Evolutionary conservation across 805 yeast genomes (phyloP).

Genomic region (Starmerella ratchasimensis): DNA sequence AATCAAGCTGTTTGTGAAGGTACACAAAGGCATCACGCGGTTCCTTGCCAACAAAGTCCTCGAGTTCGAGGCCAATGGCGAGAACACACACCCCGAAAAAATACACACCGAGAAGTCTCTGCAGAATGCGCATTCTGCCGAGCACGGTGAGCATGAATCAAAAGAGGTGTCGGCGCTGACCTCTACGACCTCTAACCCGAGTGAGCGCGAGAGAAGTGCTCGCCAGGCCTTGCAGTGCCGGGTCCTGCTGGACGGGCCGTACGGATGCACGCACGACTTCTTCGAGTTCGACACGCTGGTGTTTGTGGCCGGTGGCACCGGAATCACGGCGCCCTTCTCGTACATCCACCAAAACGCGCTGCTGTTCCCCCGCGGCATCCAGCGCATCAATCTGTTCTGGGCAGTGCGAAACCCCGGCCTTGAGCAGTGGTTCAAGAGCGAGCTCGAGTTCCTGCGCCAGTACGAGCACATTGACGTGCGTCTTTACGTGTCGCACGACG

Average conservation of each 20-base stretch:
- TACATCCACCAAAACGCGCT: slow-evolving; percentile 19
- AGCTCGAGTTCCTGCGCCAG: slow-evolving; percentile 27
- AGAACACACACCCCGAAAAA: no score
- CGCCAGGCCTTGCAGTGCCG: no score
- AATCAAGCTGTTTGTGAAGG: slow-evolving; percentile 17
- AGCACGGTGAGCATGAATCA: slow-evolving; percentile 9
- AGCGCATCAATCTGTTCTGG: slow-evolving; percentile 10
- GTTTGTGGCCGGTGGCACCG: slow-evolving; percentile 60
- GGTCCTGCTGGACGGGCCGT: slow-evolving; percentile 51
- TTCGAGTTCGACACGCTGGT: slow-evolving; percentile 40
- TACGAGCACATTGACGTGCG: slow-evolving; percentile 8
- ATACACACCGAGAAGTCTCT: neutral
- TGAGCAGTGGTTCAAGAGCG: slow-evolving; percentile 33
- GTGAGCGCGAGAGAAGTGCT: no score
- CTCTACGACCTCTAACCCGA: no score
- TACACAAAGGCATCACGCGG: slow-evolving; percentile 46
- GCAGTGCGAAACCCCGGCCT: slow-evolving; percentile 6
- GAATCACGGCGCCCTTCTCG: slow-evolving; percentile 39
- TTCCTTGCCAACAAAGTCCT: slow-evolving; percentile 2
- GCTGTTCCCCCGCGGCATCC: slow-evolving; percentile 26
- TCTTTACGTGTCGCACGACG: slow-evolving; percentile 5
- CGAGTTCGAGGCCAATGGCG: neutral
- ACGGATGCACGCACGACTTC: slow-evolving; percentile 41
- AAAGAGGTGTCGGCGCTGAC: slow-evolving; percentile 5
- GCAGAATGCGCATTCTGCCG: no score